These are phyloP conservation scores for Nigrograna mackinnonii DNA, from an alignment of 2,329 filamentous ascomycete genomes.

Conservation along the genomic window DNA sequence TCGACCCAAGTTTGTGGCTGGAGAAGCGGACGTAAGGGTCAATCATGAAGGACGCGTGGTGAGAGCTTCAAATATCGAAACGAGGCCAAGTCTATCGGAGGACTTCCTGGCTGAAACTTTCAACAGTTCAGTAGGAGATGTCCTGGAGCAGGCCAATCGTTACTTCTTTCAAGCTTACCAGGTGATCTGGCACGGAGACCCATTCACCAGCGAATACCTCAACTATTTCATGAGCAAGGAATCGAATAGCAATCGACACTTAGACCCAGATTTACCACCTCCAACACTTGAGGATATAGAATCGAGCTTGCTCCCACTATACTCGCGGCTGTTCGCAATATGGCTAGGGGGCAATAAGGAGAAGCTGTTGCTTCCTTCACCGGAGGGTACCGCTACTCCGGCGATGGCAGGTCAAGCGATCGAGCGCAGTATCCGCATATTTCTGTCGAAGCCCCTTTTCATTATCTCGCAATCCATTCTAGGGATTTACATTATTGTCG, in stretches of 20 bases:
- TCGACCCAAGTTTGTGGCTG: slow-evolving; percentile 32
- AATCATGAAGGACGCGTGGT: slow-evolving; percentile 25
- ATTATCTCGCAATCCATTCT: slow-evolving; percentile 51
- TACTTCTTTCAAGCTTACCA: slow-evolving; percentile 19
- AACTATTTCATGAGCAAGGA: slow-evolving; percentile 49
- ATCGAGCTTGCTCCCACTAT: slow-evolving; percentile 28
- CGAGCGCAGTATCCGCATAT: slow-evolving; percentile 47
- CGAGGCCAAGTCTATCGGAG: not conserved
- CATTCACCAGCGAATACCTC: slow-evolving; percentile 47
- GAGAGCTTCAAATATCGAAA: slow-evolving; percentile 27
- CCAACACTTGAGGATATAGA: slow-evolving; percentile 36
- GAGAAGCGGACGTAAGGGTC: slow-evolving; percentile 38
- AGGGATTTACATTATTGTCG: slow-evolving; percentile 46
- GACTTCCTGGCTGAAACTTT: slow-evolving; percentile 13
- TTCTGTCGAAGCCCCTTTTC: slow-evolving; percentile 54
- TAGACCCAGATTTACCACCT: slow-evolving; percentile 39
- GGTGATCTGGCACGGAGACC: slow-evolving; percentile 53
- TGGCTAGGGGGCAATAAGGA: slow-evolving; percentile 48
- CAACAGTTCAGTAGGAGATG: slow-evolving; percentile 23
- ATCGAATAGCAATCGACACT: slow-evolving; percentile 28
- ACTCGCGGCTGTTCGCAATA: slow-evolving; percentile 47
- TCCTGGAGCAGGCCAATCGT: slow-evolving; percentile 24
- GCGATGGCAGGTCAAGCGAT: slow-evolving; percentile 15
- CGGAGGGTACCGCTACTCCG: not conserved
- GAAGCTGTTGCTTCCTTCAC: slow-evolving; percentile 37